Percentiles rank a stretch among this genome's conserved stretches.
Conservation (phyloP, 495 filamentous ascomycete genomes). For the Apiosordaria backusii region DNA sequence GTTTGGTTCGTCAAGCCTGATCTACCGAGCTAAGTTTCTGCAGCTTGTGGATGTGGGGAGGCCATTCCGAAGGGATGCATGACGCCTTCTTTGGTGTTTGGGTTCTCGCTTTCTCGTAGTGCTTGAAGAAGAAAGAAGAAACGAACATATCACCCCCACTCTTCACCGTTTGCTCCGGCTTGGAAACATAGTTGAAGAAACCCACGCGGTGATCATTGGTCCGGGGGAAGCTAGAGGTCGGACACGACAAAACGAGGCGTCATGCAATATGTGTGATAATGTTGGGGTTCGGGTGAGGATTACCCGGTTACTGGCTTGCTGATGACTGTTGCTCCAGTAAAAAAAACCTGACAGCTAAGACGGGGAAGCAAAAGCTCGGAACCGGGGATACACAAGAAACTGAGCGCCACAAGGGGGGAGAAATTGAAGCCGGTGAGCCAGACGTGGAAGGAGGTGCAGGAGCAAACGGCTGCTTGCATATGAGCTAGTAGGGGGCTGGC, state of each 20-base stretch:
- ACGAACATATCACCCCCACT: too few species aligned
- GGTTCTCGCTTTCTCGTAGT: not conserved
- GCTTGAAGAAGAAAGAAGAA: not conserved
- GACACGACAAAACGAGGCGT: not conserved
- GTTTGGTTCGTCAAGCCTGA: too few species aligned
- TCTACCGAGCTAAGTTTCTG: not conserved
- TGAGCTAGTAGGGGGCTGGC: not conserved
- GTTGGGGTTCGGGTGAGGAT: not conserved
- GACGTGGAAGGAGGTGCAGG: not conserved
- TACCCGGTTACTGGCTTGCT: not conserved
- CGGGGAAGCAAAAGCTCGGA: not conserved
- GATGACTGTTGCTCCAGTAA: not conserved
- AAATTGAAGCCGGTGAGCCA: not conserved
- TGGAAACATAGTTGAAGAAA: not conserved
- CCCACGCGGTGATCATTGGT: not conserved
- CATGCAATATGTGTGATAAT: not conserved
- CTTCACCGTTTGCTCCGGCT: too few species aligned
- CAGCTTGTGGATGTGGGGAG: not conserved
- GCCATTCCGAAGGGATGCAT: not conserved
- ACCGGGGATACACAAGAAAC: not conserved
- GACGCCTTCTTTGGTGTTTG: not conserved
- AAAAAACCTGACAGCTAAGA: not conserved
- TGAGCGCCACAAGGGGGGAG: not conserved
- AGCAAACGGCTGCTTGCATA: slow-evolving; percentile 14
- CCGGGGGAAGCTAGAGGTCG: too few species aligned